A percentile compares a stretch with the other conserved stretches of the same genome.
These are phyloP conservation scores for Pouteria glomerata DNA, from an alignment of 148 eudicot species.

Conservation along the genomic window DNA sequence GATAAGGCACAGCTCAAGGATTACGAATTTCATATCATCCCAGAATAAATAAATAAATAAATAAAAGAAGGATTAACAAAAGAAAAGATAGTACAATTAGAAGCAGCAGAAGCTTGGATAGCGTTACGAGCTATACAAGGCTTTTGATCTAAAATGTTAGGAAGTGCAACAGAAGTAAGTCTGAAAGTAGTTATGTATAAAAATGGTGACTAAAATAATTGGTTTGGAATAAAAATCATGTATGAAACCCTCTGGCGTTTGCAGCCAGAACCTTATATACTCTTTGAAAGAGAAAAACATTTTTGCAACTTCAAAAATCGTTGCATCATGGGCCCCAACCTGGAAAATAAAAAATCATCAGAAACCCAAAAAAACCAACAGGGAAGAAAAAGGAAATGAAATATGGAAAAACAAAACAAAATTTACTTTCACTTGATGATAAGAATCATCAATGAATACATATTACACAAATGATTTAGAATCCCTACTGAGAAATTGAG, in stretches of 20 bases:
- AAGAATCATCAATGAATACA: conserved; percentile 18
- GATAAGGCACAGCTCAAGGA: too few relatives aligned
- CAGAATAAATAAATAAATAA: too few relatives aligned
- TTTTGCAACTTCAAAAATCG: not conserved
- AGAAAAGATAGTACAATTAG: too few relatives aligned
- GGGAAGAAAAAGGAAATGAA: not conserved
- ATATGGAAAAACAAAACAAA: not conserved
- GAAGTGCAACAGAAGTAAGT: too few relatives aligned
- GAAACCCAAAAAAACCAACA: not conserved
- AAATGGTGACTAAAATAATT: too few relatives aligned
- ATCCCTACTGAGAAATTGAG: not conserved
- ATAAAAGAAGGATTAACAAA: too few relatives aligned
- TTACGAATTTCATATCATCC: not conserved
- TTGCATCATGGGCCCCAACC: conserved; percentile 6
- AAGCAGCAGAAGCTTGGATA: too few relatives aligned
- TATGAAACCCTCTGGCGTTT: not conserved
- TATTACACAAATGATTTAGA: conserved; percentile 34
- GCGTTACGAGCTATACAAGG: too few relatives aligned
- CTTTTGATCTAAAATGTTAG: too few relatives aligned
- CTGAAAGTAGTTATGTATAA: too few relatives aligned
- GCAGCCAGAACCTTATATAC: too few relatives aligned
- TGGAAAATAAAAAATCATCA: not conserved
- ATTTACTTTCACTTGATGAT: conserved; percentile 13
- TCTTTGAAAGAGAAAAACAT: not conserved
- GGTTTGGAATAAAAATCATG: not conserved